Conservation (phyloP, 1,284 basidiomycete species). For the Cutaneotrichosporon daszewskae region DNA sequence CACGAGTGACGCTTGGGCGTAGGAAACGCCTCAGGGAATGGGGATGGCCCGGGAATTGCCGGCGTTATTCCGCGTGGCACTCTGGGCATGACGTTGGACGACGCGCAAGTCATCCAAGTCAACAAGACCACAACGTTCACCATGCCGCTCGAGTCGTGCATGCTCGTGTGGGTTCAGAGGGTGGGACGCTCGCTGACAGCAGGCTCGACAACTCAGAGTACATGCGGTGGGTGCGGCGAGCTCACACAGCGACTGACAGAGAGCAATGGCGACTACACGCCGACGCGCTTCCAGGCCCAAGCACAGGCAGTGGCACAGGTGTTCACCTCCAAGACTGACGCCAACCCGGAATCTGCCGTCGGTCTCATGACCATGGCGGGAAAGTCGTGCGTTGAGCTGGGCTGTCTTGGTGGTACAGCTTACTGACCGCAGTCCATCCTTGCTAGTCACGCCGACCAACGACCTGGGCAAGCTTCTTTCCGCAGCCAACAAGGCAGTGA, state of each 20-base stretch:
- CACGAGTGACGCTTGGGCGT: too few relatives aligned
- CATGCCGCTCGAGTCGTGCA: slow-evolving; percentile 90
- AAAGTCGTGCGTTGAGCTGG: slow-evolving; percentile 62
- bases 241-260: slow-evolving; percentile 2
- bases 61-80: too few relatives aligned
- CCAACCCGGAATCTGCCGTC: slow-evolving; percentile 95
- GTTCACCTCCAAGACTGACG: slow-evolving; percentile 88
- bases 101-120: too few relatives aligned
- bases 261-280: slow-evolving; percentile 84
- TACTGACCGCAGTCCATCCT: slow-evolving; percentile 65
- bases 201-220: slow-evolving; percentile 90
- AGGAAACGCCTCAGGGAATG: too few relatives aligned
- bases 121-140: slow-evolving; percentile 37
- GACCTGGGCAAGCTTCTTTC: slow-evolving; percentile 87
- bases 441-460: slow-evolving; percentile 91
- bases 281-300: slow-evolving; percentile 83
- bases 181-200: slow-evolving; percentile 7
- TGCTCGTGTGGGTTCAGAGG: slow-evolving; percentile 55
- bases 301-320: slow-evolving; percentile 84
- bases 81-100: too few relatives aligned
- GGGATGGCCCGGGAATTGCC: too few relatives aligned
- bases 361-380: slow-evolving; percentile 98
- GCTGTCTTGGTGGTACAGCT: not conserved
- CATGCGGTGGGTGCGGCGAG: slow-evolving; percentile 65
- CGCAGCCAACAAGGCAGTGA: slow-evolving; percentile 67